Evolutionary conservation across 179 eudicot genomes (phyloP).

Genomic region (Drosera spatulata): DNA sequence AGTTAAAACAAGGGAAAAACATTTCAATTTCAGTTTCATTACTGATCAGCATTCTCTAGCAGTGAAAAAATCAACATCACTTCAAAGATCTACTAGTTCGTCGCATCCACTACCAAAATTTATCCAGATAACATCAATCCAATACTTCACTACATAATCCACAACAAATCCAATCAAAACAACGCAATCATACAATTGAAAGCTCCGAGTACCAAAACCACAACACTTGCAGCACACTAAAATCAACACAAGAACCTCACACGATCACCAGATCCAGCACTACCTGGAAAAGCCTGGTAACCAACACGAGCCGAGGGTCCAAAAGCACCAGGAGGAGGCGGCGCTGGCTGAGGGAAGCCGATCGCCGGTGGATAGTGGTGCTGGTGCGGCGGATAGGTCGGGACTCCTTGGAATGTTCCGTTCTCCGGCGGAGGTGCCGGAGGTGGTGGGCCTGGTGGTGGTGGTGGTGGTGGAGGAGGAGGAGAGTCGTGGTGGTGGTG

Average conservation of each 20-base stretch:
- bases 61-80: no score
- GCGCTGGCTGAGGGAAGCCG: constrained; percentile 81
- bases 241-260: no score
- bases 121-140: neutral
- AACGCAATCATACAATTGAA: neutral
- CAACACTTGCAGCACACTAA: no score
- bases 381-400: constrained; percentile 21
- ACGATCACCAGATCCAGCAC: no score
- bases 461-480: constrained; percentile 7
- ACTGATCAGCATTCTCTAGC: no score
- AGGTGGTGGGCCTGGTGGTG: constrained; percentile 8
- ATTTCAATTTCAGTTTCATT: no score
- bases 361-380: constrained; percentile 17
- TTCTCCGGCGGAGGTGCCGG: constrained; percentile 39
- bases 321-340: constrained; percentile 49
- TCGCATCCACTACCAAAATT: no score
- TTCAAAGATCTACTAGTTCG: no score
- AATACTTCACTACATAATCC: neutral
- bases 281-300: constrained; percentile 77
- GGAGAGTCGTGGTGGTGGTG: constrained; percentile 14
- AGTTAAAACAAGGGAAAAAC: no score
- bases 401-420: constrained; percentile 79
- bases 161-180: no score
- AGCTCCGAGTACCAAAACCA: neutral
- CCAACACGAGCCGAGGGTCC: constrained; percentile 26